These are phyloP conservation scores for Decorospora gaudefroyi DNA, from an alignment of 2,329 filamentous ascomycete species.

Conservation along the genomic window DNA sequence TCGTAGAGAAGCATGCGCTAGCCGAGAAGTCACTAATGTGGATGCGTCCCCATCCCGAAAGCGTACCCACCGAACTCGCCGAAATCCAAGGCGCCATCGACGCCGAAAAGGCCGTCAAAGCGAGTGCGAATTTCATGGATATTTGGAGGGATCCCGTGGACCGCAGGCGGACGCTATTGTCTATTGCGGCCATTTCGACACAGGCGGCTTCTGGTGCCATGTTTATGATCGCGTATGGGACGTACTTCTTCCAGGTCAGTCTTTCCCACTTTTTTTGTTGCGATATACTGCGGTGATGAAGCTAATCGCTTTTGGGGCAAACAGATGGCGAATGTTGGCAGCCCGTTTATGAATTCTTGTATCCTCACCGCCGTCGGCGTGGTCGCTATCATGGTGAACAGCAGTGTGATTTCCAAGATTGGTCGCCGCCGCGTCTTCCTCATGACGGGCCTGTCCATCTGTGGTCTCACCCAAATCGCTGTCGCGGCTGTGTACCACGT, in stretches of 20 bases:
- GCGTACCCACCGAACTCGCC: slow-evolving; percentile 28
- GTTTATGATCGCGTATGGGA: slow-evolving; percentile 49
- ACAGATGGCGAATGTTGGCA: slow-evolving; percentile 39
- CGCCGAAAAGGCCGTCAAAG: slow-evolving; percentile 52
- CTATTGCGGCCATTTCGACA: slow-evolving; percentile 55
- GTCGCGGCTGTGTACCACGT: slow-evolving; percentile 59
- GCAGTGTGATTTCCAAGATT: slow-evolving; percentile 57
- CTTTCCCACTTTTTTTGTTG: too few relatives aligned
- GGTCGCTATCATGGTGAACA: slow-evolving; percentile 59
- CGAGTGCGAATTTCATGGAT: slow-evolving; percentile 56
- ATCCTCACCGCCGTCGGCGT: slow-evolving; percentile 61
- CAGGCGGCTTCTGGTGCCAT: slow-evolving; percentile 61
- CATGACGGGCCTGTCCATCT: slow-evolving; percentile 57
- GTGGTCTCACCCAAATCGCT: slow-evolving; percentile 60
- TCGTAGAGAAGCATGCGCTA: slow-evolving; percentile 24
- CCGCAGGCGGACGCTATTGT: slow-evolving; percentile 56
- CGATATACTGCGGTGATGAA: fast-evolving
- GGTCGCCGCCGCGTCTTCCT: slow-evolving; percentile 61
- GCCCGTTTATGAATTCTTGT: slow-evolving; percentile 61
- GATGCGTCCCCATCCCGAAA: slow-evolving; percentile 33
- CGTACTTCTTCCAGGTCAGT: slow-evolving; percentile 38
- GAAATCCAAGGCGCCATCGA: slow-evolving; percentile 39
- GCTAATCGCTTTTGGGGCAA: background rate
- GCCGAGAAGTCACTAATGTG: slow-evolving; percentile 32
- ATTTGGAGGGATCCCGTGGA: slow-evolving; percentile 59